Base-by-base conservation (phyloP, 2,329 filamentous ascomycete species). In the Talaromyces funiculosus region DNA sequence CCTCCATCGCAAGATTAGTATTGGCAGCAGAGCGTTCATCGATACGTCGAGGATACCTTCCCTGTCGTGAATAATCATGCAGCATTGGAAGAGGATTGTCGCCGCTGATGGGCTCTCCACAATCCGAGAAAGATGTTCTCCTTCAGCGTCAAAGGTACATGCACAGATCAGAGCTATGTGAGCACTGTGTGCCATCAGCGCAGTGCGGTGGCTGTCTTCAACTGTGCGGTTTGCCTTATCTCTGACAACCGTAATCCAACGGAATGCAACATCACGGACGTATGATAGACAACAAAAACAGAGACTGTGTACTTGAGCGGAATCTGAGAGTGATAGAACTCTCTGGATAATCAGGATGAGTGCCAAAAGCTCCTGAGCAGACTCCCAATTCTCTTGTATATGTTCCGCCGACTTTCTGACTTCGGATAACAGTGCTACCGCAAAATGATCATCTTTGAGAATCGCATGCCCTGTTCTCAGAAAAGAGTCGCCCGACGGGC, bases 31-130 rank as follows among this genome's bases (percentile, higher is more conserved):
- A 12, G 8, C 7, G 12, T 57, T 57, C n/a, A 29, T 9, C 49
- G 29, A 57, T 49, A n/a, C n/a, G 14, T 57, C 29, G n/a, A 57
- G 16, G 26, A 57, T 57, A n/a, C 14, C 14, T 24, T 38, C 12
- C 55, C 40, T 47, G 31, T 49, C 40, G 3, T 57, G 42, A 57
- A 57, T 24, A 4, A 49, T 49, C 55, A 57, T 57, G 31, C 55
- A 57, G 42, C 55, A 57, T 57, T 57, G 42, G 31, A 57, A 38
- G 20, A 35, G n/a, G 26, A 49, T 57, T 49, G 42, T 49, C 1
- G 10, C 7, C 10, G 16, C 55, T 12, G 31, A 57, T 37, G 29
- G 4, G 16, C 18, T 20, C 42, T 24, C 10, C 31, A 57, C 10
- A n/a, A 49, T 37, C 10, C 20, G 29, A 49, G 24, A 37, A 49